Base-by-base conservation (phyloP, 805 yeast genomes). In the Yarrowia sp. region DNA sequence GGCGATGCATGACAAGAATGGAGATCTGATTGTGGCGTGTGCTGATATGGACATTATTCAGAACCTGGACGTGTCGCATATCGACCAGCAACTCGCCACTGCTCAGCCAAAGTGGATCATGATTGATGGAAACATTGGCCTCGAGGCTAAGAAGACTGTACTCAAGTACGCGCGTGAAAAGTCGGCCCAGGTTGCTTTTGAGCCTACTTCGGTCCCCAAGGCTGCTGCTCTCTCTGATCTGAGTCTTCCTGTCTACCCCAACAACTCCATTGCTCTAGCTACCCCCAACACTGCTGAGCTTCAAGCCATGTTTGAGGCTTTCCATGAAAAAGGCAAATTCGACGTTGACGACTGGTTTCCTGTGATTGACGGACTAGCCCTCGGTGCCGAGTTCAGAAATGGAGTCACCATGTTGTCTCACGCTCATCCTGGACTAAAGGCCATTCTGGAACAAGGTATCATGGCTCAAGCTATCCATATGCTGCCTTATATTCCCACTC, bases 31-130 rank as follows among this genome's bases (percentile, higher is more conserved):
- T 2, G 79, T 90, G 17, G 96, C 97, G 0, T 85, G 91, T 73
- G 94, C 96, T 4, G 97, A 91, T 73, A 92, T 92, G 97, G 80
- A 80, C n/a, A 84, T 88, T 10, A 79, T 87, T 24, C 90, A 89
- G 70, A 77, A 80, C 34, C 69, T 85, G 53, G 79, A 86, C 14
- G 63, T 76, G 0, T 75, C 77, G 0, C 84, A 83, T 69, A 80
- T 89, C 2, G 69, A 72, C 2, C 47, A 76, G 0, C 80, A 84
- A 70, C 71, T 92, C 6, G 69, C 70, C 1, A 64, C 73, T 13
- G 75, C 81, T 0, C 71, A 75, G 6, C 90, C 96, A 0, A 76
- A 78, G 10, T 76, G 78, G 33, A 82, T 90, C 9, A 80, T 89
- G 5, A 74, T 88, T 55, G 97, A 92, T 74, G 87, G 91, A 50